These are phyloP conservation scores for Blastobotrys proliferans DNA, from an alignment of 1,139 yeast species.

Conservation along the genomic window DNA sequence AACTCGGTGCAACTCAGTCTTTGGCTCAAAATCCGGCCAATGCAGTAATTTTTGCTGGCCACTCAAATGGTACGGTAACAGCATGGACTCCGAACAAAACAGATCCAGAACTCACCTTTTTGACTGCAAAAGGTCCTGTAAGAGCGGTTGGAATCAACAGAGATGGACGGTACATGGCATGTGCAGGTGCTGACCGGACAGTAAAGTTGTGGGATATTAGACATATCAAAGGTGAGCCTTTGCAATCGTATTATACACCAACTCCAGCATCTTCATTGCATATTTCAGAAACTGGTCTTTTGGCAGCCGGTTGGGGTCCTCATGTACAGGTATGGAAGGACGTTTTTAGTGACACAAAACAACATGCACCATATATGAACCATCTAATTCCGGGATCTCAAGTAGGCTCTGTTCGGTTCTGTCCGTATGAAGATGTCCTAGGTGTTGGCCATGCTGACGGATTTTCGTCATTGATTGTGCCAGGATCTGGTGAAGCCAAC, in stretches of 20 bases:
- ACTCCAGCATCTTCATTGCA: slow-evolving; percentile 80
- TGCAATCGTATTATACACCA: slow-evolving; percentile 57
- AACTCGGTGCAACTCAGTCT: slow-evolving; percentile 83
- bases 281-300: slow-evolving; percentile 82
- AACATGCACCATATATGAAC: slow-evolving; percentile 83
- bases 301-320: slow-evolving; percentile 92
- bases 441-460: slow-evolving; percentile 85
- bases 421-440: slow-evolving; percentile 93
- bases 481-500: slow-evolving; percentile 98
- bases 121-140: slow-evolving; percentile 81
- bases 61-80: slow-evolving; percentile 86
- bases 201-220: slow-evolving; percentile 94
- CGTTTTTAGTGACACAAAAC: slow-evolving; percentile 42
- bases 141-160: slow-evolving; percentile 83
- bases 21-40: slow-evolving; percentile 94
- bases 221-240: slow-evolving; percentile 67
- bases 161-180: slow-evolving; percentile 93
- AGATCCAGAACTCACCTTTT: slow-evolving; percentile 78
- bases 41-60: slow-evolving; percentile 92
- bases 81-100: slow-evolving; percentile 92
- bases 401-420: slow-evolving; percentile 63
- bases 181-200: slow-evolving; percentile 81
- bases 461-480: slow-evolving; percentile 74
- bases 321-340: slow-evolving; percentile 66
- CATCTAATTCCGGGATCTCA: slow-evolving; percentile 79